Percentiles rank a stretch among this genome's conserved stretches.
phyloP scores from a whole-genome alignment of 768 basidiomycete species.

The Mycena pura region DNA sequence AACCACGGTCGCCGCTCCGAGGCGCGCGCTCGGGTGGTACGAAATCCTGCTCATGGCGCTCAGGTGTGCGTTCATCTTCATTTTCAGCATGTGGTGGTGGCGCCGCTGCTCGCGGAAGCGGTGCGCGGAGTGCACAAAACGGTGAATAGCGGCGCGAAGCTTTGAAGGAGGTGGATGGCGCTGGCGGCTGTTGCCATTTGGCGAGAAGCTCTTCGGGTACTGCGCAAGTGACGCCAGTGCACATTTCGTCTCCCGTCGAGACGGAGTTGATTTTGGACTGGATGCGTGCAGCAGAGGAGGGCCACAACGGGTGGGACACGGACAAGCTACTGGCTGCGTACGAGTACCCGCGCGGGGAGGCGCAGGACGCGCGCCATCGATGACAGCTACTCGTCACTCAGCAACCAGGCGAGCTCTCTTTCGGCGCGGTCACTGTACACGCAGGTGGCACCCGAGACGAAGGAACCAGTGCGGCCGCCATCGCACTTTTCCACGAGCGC shows the following conservation, averaged over 20 bases:
- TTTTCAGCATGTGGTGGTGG: constrained; percentile 71
- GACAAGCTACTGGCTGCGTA: constrained; percentile 51
- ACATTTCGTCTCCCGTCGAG: constrained; percentile 29
- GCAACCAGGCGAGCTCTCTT: constrained; percentile 38
- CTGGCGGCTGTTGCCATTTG: constrained; percentile 48
- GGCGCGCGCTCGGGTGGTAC: constrained; percentile 72
- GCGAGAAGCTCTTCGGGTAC: constrained; percentile 54
- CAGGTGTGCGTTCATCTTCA: constrained; percentile 80
- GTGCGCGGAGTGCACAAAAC: constrained; percentile 55
- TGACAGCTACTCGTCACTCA: too few relatives aligned
- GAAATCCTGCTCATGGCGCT: constrained; percentile 84
- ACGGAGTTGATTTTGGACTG: constrained; percentile 50
- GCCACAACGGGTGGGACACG: constrained; percentile 37
- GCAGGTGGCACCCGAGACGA: constrained; percentile 62
- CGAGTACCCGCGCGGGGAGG: constrained; percentile 24
- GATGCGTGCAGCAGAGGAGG: constrained; percentile 48
- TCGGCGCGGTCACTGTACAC: constrained; percentile 62
- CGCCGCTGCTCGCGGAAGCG: constrained; percentile 68
- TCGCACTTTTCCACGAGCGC: constrained; percentile 60
- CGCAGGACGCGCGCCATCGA: constrained; percentile 33
- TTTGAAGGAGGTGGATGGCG: constrained; percentile 55
- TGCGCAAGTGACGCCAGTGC: constrained; percentile 17
- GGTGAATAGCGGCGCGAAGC: constrained; percentile 47
- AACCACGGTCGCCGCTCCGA: constrained; percentile 21
- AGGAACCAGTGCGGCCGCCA: constrained; percentile 52